Percentiles rank a stretch among this genome's conserved stretches.
phyloP scores from a whole-genome alignment of 768 basidiomycete genomes.

The Clitopilus passeckerianus region DNA sequence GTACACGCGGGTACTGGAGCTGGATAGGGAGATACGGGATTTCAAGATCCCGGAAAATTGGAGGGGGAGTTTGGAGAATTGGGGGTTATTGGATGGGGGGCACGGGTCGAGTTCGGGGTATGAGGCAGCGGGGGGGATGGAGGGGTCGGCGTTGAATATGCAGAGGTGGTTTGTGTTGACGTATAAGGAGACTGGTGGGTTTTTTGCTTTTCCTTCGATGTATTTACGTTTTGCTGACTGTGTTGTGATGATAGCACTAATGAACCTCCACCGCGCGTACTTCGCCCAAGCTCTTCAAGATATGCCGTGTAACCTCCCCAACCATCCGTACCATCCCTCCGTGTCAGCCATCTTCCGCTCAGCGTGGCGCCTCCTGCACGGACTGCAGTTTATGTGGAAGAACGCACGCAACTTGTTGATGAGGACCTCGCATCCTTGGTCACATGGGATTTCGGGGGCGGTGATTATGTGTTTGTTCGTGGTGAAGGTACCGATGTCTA shows the following conservation, averaged over 20 bases:
- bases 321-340: constrained; percentile 63
- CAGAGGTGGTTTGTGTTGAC: constrained; percentile 39
- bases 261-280: constrained; percentile 64
- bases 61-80: constrained; percentile 27
- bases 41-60: constrained; percentile 46
- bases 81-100: constrained; percentile 6
- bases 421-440: constrained; percentile 56
- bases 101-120: constrained; percentile 9
- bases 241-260: constrained; percentile 33
- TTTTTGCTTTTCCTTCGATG: neutral
- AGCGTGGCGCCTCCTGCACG: constrained; percentile 59
- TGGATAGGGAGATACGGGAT: constrained; percentile 59
- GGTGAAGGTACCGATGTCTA: constrained; percentile 43
- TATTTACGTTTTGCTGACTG: neutral
- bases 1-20: constrained; percentile 48
- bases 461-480: constrained; percentile 59
- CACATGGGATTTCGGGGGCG: constrained; percentile 57
- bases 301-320: constrained; percentile 47
- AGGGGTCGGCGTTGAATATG: constrained; percentile 19
- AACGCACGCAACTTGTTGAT: constrained; percentile 33
- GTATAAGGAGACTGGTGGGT: constrained; percentile 46
- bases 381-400: constrained; percentile 37
- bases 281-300: constrained; percentile 66
- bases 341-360: constrained; percentile 71
- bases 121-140: neutral